Evolutionary conservation across 495 filamentous ascomycete species (phyloP).

Genomic region (Penicillium pancosmium): DNA sequence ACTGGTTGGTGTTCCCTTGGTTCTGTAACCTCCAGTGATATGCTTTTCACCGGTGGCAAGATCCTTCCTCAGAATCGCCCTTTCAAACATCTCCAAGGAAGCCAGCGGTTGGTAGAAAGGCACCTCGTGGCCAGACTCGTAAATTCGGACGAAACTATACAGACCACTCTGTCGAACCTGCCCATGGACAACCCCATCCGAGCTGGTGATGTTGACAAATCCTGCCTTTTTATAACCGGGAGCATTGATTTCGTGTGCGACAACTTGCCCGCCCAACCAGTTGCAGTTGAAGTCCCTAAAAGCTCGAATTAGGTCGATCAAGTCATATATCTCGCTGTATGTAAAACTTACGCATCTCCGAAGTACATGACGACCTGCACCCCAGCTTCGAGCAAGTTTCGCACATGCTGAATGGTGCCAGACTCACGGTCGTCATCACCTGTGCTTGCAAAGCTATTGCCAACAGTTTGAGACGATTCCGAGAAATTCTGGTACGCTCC

Average conservation of each 20-base stretch:
- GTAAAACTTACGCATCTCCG: slow-evolving; percentile 52
- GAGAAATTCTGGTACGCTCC: slow-evolving; percentile 63
- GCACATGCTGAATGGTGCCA: slow-evolving; percentile 52
- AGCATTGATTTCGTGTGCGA: slow-evolving; percentile 47
- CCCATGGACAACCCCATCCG: slow-evolving; percentile 61
- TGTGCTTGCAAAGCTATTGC: slow-evolving; percentile 52
- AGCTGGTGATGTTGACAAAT: slow-evolving; percentile 55
- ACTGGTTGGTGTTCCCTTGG: slow-evolving; percentile 51
- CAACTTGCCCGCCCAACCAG: slow-evolving; percentile 58
- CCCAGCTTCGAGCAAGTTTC: slow-evolving; percentile 51
- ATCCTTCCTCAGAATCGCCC: slow-evolving; percentile 57
- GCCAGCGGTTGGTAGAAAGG: slow-evolving; percentile 70
- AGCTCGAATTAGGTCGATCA: not conserved
- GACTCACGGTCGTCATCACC: slow-evolving; percentile 59
- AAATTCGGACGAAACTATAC: slow-evolving; percentile 71
- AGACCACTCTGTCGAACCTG: slow-evolving; percentile 68
- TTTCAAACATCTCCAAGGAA: slow-evolving; percentile 61
- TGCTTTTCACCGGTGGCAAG: slow-evolving; percentile 58
- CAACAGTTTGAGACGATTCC: slow-evolving; percentile 47
- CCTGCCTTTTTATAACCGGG: slow-evolving; percentile 53
- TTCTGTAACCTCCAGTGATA: slow-evolving; percentile 42
- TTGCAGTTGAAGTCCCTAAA: slow-evolving; percentile 63
- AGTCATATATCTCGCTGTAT: not conserved
- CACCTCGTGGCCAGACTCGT: slow-evolving; percentile 71
- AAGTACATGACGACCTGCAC: slow-evolving; percentile 58